Percentiles rank a stretch among this genome's conserved stretches.
Conservation (phyloP, 2,329 filamentous ascomycete species). For the Hymenoscyphus fraxineus region DNA sequence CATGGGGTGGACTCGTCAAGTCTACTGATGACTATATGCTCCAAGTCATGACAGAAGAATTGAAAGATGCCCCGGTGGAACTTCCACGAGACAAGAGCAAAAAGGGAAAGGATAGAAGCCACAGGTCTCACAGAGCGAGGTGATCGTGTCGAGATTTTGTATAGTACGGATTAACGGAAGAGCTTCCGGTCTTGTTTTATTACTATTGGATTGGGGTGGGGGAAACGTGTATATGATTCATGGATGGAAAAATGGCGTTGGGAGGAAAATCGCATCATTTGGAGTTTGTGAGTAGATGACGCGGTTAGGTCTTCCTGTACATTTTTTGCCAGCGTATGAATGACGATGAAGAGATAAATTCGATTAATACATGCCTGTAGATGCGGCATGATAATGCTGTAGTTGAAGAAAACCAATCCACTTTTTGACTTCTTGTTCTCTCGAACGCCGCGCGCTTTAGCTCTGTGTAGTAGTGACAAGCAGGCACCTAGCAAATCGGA, state of each 20-base stretch:
- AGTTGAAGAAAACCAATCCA: too few relatives aligned
- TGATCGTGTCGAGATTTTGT: constrained; percentile 21
- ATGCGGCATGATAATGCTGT: too few relatives aligned
- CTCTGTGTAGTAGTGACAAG: too few relatives aligned
- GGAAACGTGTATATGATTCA: constrained; percentile 26
- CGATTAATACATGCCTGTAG: too few relatives aligned
- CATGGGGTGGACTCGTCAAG: constrained; percentile 53
- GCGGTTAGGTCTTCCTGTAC: not conserved
- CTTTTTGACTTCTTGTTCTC: too few relatives aligned
- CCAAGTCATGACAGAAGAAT: constrained; percentile 58
- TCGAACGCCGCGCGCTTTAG: too few relatives aligned
- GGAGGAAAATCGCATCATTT: constrained; percentile 15
- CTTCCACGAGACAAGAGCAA: constrained; percentile 61
- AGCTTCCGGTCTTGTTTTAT: constrained; percentile 20
- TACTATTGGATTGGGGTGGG: constrained; percentile 11
- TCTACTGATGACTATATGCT: constrained; percentile 77
- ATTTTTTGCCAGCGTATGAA: not conserved
- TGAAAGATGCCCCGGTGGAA: constrained; percentile 58
- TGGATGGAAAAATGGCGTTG: constrained; percentile 13
- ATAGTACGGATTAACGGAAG: constrained; percentile 19
- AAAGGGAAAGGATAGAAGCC: constrained; percentile 35
- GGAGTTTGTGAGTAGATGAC: constrained; percentile 3
- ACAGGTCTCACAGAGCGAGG: constrained; percentile 31
- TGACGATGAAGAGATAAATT: not conserved
- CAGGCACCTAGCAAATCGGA: too few relatives aligned